A percentile compares a stretch with the other conserved stretches of the same genome.
Conservation (phyloP, 257 asterid species). For the Solanum medicagineum region DNA sequence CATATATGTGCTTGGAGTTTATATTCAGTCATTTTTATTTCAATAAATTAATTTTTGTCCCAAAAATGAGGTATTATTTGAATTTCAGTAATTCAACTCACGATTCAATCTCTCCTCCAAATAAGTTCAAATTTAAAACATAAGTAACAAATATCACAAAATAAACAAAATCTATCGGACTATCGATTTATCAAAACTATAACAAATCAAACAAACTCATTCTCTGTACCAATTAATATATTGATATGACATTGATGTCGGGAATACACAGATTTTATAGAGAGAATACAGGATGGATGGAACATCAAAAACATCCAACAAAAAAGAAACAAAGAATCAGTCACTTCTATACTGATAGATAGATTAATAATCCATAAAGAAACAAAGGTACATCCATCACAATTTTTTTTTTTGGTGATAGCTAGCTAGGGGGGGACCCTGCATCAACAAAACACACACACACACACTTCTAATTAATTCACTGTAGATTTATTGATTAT, state of each 20-base stretch:
- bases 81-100: neutral
- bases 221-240: too few species aligned
- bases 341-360: neutral
- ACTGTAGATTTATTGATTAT: neutral
- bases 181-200: too few species aligned
- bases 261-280: neutral
- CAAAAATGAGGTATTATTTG: neutral
- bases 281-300: neutral
- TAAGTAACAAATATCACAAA: too few species aligned
- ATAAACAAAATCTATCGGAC: too few species aligned
- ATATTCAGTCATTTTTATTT: too few species aligned
- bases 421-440: neutral
- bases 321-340: neutral
- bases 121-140: too few species aligned
- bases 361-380: neutral
- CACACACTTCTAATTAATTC: neutral
- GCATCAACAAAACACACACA: neutral
- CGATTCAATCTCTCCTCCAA: neutral
- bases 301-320: neutral
- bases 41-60: too few species aligned
- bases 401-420: neutral
- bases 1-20: too few species aligned
- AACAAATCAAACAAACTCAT: too few species aligned
- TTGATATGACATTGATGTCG: neutral
- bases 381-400: neutral